Base-by-base conservation (phyloP, 805 yeast genomes). In the Kluyveromyces aestuarii region DNA sequence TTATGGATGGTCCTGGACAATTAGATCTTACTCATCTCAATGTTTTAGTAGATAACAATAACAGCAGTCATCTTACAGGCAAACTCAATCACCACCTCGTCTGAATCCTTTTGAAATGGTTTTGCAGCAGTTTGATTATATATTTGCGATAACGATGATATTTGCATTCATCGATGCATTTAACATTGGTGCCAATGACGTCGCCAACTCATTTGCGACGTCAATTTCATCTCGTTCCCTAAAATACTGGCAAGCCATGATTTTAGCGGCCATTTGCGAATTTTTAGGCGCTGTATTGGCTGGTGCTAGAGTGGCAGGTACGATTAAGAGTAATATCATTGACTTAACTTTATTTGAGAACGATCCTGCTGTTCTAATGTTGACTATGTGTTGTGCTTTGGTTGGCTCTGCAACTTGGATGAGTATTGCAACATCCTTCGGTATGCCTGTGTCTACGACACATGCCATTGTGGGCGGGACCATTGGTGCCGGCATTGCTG, bases 181-280 rank as follows among this genome's bases (percentile, higher is more conserved):
- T 75, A 83, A 82, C 63, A 83, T 82, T 56, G 90, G 90, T 46
- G 91, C 90, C 30, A 84, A 84, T 60, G 91, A 84, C 71, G 88
- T 84, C 50, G 84, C 90, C 14, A 84, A 84, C 71, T 84, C 91
- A 1, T 84, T 81, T 59, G 84, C 91, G 1, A 82, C 90, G 2
- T 77, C 90, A 0, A 81, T 84, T 6, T 80, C 89, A 13, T 81
- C 90, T 11, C 71, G 84, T 56, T 75, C 87, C 14, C 68, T 84
- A 54, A 76, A 76, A 48, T 82, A 82, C 62, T 77, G 83, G 80
- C 91, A 84, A 64, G 90, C 88, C 16, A 81, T 82, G 87, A 56
- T 82, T 36, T 66, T 84, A 40, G 87, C 87, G 0, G 84, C 80
- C 37, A 58, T 82, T 41, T 79, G 81, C 72, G 91, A 84, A 65